Conservation (phyloP, 441 rosid genomes). For the Pelargonium fulgidum region DNA sequence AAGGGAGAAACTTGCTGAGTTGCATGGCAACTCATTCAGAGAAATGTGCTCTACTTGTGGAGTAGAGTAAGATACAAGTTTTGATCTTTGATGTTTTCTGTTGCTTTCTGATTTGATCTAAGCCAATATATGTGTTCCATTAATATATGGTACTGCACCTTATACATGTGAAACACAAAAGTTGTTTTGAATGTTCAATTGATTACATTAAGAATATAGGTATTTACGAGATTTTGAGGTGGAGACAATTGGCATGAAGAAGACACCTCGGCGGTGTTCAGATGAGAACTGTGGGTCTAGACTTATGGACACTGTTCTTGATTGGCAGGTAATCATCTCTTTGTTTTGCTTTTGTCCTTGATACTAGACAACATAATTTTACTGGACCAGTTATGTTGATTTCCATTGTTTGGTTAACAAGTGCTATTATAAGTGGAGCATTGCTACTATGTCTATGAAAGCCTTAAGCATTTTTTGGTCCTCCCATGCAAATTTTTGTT, state of each 20-base stretch:
- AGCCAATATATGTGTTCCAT: not conserved
- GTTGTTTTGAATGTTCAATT: not conserved
- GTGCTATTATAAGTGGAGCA: not conserved
- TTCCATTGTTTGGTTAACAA: not conserved
- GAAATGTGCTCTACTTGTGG: conserved; percentile 63
- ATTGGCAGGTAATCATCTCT: conserved; percentile 71
- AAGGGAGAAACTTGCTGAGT: conserved; percentile 86
- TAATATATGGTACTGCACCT: not conserved
- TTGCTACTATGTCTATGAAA: not conserved
- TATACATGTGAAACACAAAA: not conserved
- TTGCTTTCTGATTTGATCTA: not conserved
- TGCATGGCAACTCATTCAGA: conserved; percentile 92
- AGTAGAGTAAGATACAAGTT: not conserved
- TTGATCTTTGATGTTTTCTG: not conserved
- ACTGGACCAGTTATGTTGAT: not conserved
- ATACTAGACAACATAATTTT: not conserved
- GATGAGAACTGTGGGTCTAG: conserved; percentile 59
- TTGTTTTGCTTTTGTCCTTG: not conserved
- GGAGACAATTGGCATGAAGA: conserved; percentile 91
- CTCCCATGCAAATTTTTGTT: no score
- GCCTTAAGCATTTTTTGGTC: no score
- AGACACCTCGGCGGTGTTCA: conserved; percentile 76
- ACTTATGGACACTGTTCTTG: conserved; percentile 88
- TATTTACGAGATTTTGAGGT: conserved; percentile 89
- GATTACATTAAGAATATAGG: conserved; percentile 30